Conservation (phyloP, 1,284 basidiomycete species). For the Wallemia ichthyophaga region DNA sequence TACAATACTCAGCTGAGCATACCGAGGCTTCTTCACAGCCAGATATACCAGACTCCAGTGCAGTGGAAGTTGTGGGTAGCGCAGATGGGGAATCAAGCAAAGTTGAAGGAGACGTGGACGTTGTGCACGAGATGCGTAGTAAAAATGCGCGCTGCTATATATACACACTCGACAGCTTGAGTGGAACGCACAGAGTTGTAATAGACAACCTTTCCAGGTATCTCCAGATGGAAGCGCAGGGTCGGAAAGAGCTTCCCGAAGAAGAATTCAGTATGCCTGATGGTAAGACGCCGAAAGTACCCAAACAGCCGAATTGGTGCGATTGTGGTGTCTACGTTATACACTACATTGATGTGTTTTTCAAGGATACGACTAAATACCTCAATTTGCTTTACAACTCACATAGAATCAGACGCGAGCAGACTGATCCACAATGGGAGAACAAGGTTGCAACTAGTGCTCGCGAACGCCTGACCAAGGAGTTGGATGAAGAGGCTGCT, state of each 20-base stretch:
- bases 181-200: slow-evolving; percentile 32
- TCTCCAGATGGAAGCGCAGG: slow-evolving; percentile 42
- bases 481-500: background rate
- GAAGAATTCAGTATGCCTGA: slow-evolving; percentile 19
- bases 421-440: background rate
- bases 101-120: background rate
- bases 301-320: slow-evolving; percentile 47
- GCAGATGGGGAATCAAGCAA: background rate
- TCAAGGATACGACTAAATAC: slow-evolving; percentile 24
- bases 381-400: slow-evolving; percentile 17
- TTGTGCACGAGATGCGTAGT: background rate
- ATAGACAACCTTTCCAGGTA: slow-evolving; percentile 32
- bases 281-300: slow-evolving; percentile 26
- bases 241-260: slow-evolving; percentile 27
- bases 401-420: background rate
- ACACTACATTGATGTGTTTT: slow-evolving; percentile 44
- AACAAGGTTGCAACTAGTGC: background rate
- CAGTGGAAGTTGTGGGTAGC: background rate
- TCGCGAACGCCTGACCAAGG: background rate
- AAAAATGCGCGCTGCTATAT: slow-evolving; percentile 20
- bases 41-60: background rate
- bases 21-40: background rate
- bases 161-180: slow-evolving; percentile 65
- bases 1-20: no score
- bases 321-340: slow-evolving; percentile 60